Base-by-base conservation (phyloP, 352 stramenopile species). In the Phytophthora rubi region DNA sequence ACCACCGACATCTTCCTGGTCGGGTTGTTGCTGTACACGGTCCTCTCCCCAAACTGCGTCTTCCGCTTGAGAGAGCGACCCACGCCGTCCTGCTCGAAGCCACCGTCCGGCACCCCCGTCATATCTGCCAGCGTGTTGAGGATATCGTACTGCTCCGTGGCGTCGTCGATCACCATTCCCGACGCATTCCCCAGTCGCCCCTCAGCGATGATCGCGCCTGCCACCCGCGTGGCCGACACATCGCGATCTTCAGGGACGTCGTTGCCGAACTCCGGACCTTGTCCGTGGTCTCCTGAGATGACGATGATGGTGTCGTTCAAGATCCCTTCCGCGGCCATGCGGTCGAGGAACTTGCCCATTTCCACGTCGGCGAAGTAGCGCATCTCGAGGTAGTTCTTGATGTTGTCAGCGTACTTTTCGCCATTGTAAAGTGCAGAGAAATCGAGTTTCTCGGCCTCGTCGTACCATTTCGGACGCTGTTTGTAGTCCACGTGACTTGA, bases 241-340 rank as follows among this genome's bases (percentile, higher is more conserved):
- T 88, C 48, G 4, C 74, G 62, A 8, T 68, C 54, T 45, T 83
- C 78, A 4, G 70, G 69, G 3, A 61, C 59, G n/a, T 64, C 33
- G 4, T 73, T 68, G 1, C 76, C 77, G 16, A 71, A 71, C 52
- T 85, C 78, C 0, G 80, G 77, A 13, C 55, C 76, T 9, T 84
- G 65, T 1, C 80, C 76, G 62, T 88, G 77, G 32, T 86, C 77
- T 1, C 80, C 80, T 18, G 77, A 70, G 39, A 88, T 74, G 35
- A 88, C 55, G 4, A 88, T 67, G 60, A 88, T 78, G 30, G 76
- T 85, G 47, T 86, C 73, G 51, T 88, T 81, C 9, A 88, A 55
- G 15, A 85, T 51, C 2, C 77, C 80, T 2, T 68, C 48, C 12
- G 21, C 23, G 2, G 72, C 33, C 80, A 88, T 83, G 9, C 68